Conservation (phyloP, 331 rosid genomes). For the Quercus phellos region DNA sequence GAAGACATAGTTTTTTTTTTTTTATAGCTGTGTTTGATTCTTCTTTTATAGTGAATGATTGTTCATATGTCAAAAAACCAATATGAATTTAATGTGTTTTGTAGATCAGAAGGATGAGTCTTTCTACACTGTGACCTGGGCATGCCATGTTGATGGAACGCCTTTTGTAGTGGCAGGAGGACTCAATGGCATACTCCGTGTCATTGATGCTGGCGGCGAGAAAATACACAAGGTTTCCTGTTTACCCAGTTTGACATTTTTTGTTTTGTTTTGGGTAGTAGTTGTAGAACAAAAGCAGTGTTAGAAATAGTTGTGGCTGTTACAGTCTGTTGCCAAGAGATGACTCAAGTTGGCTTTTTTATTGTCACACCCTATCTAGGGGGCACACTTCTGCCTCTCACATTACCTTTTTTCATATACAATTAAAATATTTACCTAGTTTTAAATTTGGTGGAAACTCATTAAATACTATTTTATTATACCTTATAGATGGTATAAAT, state of each 20-base stretch:
- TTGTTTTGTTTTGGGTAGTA: background rate
- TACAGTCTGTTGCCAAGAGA: conserved; percentile 9
- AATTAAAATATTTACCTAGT: background rate
- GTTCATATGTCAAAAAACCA: background rate
- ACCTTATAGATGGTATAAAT: background rate
- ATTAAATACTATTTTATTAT: background rate
- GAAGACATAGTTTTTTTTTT: too few species aligned
- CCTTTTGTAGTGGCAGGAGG: conserved; percentile 90
- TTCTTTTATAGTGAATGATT: background rate
- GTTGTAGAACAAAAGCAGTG: background rate
- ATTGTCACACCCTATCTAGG: background rate
- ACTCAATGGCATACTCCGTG: conserved; percentile 72
- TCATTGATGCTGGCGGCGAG: conserved; percentile 81
- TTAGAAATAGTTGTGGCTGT: background rate
- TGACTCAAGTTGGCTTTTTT: background rate
- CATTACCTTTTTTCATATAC: background rate
- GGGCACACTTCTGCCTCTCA: background rate
- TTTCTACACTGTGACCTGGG: conserved; percentile 91
- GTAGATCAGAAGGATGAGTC: conserved; percentile 98
- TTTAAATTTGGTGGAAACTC: background rate
- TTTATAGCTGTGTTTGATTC: background rate
- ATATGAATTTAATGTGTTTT: conserved; percentile 30
- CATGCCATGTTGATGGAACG: conserved; percentile 58
- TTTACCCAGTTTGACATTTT: background rate
- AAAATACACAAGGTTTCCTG: conserved; percentile 71